Evolutionary conservation across 805 yeast species (phyloP), one percentile per base, ranked within the genome.

Genomic region (Kregervanrija fluxuum): DNA sequence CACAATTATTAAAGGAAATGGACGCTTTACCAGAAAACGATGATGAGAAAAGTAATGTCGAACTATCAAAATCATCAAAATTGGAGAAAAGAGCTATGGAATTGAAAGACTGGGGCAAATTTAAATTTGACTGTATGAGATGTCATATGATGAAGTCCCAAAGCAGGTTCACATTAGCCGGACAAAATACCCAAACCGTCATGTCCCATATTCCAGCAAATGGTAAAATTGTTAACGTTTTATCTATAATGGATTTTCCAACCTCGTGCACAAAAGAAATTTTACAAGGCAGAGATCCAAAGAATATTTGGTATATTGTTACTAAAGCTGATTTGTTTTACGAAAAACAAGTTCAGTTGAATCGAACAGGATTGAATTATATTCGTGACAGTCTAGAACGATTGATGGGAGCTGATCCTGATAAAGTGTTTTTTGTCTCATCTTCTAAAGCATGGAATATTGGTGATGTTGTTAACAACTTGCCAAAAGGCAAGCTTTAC

Each of bases 241-340:
- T 82, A 9, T 80, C 84, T 33, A 79, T 84, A 1, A 60, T 73
- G 11, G 95, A 86, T 51, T 85, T 86, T 56, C 96, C 96, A 1
- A 64, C 82, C 35, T 71, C 81, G 6, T 54, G 81, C 3, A 65
- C 72, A 46, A 53, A 56, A 8, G 51, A 55, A 3, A 61, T 76
- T 8, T 54, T 67, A 22, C 54, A 66, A 34, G 59, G 57, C 37
- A 53, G 71, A 30, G 52, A 64, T 3, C 62, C 70, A 0, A 44
- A 52, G n/a, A 61, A 66, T 5, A 52, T 74, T 17, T 63, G 62
- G 38, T 71, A 69, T 42, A 59, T 73, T 3, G 55, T 75, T 13
- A 73, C 69, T 30, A 72, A 72, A 46, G 47, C 61, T 13, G 69
- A 66, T 46, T 68, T 64, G 30, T 68, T 67, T 39, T 55, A 60